A percentile compares a stretch with the other conserved stretches of the same genome.
phyloP scores from a whole-genome alignment of 1,139 yeast species.

The Nakaseomyces nivariensis region DNA sequence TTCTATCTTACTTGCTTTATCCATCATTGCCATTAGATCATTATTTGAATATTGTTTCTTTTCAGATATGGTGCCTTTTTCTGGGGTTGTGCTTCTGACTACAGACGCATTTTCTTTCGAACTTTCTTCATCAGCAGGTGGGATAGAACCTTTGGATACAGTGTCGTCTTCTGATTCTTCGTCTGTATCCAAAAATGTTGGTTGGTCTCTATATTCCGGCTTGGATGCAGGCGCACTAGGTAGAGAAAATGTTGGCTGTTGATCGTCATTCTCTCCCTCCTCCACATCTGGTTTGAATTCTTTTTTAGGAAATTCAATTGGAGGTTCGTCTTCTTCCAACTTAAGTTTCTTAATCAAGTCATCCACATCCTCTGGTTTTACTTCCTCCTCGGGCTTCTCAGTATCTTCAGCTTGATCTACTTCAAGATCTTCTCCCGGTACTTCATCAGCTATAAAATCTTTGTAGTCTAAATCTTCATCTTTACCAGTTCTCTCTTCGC shows the following conservation, averaged over 20 bases:
- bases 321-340: constrained; percentile 5
- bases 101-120: not conserved
- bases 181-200: constrained; percentile 5
- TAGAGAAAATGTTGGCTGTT: not conserved
- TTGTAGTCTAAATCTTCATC: constrained; percentile 6
- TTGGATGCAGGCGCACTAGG: not conserved
- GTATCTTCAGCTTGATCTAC: constrained; percentile 4
- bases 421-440: constrained; percentile 7
- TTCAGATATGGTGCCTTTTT: not conserved
- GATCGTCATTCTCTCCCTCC: constrained; percentile 3
- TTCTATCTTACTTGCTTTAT: constrained; percentile 20
- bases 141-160: not conserved
- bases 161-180: not conserved
- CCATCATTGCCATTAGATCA: constrained; percentile 21
- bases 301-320: not conserved
- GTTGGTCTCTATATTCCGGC: constrained; percentile 1
- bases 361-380: constrained; percentile 7
- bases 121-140: not conserved
- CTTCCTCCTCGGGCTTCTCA: constrained; percentile 5
- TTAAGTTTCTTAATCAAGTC: constrained; percentile 9
- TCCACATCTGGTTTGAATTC: not conserved
- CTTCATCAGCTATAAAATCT: constrained; percentile 6
- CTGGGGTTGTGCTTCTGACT: constrained; percentile 1
- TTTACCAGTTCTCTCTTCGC: not conserved
- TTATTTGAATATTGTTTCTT: constrained; percentile 8